Base-by-base conservation (phyloP, 331 rosid species). In the Acacia concinna region DNA sequence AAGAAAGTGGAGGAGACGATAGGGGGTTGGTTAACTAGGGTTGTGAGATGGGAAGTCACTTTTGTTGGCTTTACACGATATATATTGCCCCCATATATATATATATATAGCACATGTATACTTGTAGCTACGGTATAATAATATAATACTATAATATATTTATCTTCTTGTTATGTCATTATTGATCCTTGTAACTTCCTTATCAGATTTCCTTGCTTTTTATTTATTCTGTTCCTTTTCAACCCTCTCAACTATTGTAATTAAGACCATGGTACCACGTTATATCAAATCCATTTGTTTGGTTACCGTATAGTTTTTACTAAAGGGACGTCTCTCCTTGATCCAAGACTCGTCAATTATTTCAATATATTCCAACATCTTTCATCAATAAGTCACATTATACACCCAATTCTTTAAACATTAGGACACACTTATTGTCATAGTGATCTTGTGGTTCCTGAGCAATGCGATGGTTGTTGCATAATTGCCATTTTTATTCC, bases 1-100 rank as follows among this genome's bases (percentile, higher is more conserved):
- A 83, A 31, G 83, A 69, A 79, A 81, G 83, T 79, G 85, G 86
- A 79, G 72, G 88, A 37, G 46, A 18, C 7, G 28, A 2, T 3
- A 41, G 57, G 88, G 85, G 94, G 90, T 93, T 88, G 93, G 94
- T 95, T 90, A 68, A 40, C 46, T 91, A 90, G 97, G 95, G 92
- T 84, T 95, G 86, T 90, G 92, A 56, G 99, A 95, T 95, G 97
- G 86, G 78, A 91, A 87, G 99, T 95, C 99, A 86, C 92, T 95
- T 93, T 95, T 95, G 97, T 95, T 93, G 97, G 90, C 89, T 95
- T 91, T 90, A 86, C 99, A 93, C 94, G 99, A 93, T 92, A 85
- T 70, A 89, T 78, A 80, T 34, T 81, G 75, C 83, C 83, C 78
- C 51, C 52, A n/a, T 37, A 9, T 12, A 34, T 84, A 57, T 75